phyloP scores from a whole-genome alignment of 225 moss, liverwort and hornwort species.

The Asterella californica region DNA sequence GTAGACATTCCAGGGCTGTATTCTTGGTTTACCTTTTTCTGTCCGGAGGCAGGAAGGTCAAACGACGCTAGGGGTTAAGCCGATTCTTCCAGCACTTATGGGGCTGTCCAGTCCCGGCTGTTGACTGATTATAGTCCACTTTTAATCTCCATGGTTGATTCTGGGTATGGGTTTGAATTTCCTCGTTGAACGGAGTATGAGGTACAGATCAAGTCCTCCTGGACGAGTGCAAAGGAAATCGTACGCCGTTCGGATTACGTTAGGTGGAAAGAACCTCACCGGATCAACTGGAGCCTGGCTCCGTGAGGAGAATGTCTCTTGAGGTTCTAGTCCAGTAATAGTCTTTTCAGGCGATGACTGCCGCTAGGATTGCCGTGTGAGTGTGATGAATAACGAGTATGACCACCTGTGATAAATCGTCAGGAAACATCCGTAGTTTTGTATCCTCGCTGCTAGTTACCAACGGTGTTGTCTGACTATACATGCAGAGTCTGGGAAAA shows the following conservation, averaged over 20 bases:
- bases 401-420: background rate
- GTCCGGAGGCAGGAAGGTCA: background rate
- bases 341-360: too few relatives aligned
- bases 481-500: conserved; percentile 79
- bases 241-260: background rate
- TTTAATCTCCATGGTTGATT: too few relatives aligned
- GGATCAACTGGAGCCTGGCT: background rate
- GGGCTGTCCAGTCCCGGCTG: background rate
- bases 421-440: background rate
- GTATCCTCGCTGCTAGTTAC: background rate
- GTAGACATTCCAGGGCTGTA: background rate
- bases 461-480: background rate
- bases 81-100: background rate
- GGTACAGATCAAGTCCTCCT: background rate
- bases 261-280: background rate
- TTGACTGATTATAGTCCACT: too few relatives aligned
- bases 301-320: background rate
- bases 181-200: background rate
- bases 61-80: background rate
- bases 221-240: background rate
- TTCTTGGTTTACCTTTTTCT: background rate
- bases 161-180: too few relatives aligned
- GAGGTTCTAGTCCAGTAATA: background rate
- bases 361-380: background rate
- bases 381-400: background rate